Base-by-base conservation (phyloP, 78 protist species). In the Cavenderia fasciculata region DNA sequence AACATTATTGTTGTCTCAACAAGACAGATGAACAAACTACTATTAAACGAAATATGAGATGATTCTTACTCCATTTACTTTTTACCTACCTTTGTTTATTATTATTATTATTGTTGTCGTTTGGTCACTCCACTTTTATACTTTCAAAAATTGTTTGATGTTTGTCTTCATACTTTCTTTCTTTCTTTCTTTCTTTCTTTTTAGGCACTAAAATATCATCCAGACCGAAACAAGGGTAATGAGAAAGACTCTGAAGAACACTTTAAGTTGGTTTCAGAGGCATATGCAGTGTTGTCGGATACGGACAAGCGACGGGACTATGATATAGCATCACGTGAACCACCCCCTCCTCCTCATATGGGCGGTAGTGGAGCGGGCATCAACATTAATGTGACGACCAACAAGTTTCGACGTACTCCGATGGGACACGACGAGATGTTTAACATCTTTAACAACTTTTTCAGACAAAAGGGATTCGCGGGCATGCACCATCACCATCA, bases 121-220 rank as follows among this genome's bases (percentile, higher is more conserved):
- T n/a, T n/a, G n/a, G n/a, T n/a, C n/a, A n/a, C n/a, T n/a, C n/a
- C n/a, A n/a, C n/a, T n/a, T n/a, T n/a, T n/a, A n/a, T n/a, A n/a
- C n/a, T n/a, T n/a, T n/a, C n/a, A n/a, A n/a, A n/a, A n/a, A n/a
- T n/a, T n/a, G n/a, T n/a, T n/a, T n/a, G n/a, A n/a, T n/a, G n/a
- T n/a, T n/a, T n/a, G n/a, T n/a, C n/a, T n/a, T n/a, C n/a, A n/a
- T n/a, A n/a, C n/a, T n/a, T n/a, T n/a, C n/a, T n/a, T n/a, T n/a
- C n/a, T n/a, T n/a, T n/a, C n/a, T n/a, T n/a, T n/a, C n/a, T n/a
- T n/a, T n/a, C n/a, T 21, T 36, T 21, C 12, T 49, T 49, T 49
- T 18, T 49, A 63, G 72, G 72, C 88, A 36, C 31, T 79, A n/a
- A 79, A 79, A 56, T 79, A 79, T 79, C 88, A 79, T 29, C 88